phyloP scores from a whole-genome alignment of 148 eudicot genomes.

The Amaranthus cruentus region DNA sequence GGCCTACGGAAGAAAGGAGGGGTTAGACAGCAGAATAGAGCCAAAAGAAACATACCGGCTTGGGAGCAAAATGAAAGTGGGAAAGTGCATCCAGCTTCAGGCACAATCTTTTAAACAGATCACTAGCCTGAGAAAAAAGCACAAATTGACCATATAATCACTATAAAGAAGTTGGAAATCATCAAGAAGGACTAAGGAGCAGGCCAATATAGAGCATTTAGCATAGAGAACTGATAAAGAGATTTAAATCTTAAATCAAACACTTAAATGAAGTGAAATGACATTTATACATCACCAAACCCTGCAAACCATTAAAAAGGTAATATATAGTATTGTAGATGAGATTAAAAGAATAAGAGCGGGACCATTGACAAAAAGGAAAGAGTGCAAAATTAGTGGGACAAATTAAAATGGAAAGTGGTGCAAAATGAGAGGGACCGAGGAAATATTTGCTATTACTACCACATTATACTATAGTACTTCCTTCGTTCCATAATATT shows the following conservation, averaged over 20 bases:
- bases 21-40: background rate
- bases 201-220: background rate
- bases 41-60: conserved; percentile 55
- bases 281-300: background rate
- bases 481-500: too few species aligned
- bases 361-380: too few species aligned
- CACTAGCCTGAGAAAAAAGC: conserved; percentile 54
- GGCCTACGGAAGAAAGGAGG: background rate
- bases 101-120: conserved; percentile 67
- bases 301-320: too few species aligned
- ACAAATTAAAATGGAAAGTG: too few species aligned
- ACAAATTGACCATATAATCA: background rate
- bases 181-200: background rate
- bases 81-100: conserved; percentile 93
- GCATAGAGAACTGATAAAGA: background rate
- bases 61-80: conserved; percentile 97
- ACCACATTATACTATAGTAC: too few species aligned
- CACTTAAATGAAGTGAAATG: background rate
- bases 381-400: too few species aligned
- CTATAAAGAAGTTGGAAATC: background rate
- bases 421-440: too few species aligned
- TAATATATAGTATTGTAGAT: too few species aligned
- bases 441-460: too few species aligned
- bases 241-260: background rate
- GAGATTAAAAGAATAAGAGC: too few species aligned